Evolutionary conservation across 2,329 filamentous ascomycete genomes (phyloP).

Genomic region (Ophiostoma australiae): DNA sequence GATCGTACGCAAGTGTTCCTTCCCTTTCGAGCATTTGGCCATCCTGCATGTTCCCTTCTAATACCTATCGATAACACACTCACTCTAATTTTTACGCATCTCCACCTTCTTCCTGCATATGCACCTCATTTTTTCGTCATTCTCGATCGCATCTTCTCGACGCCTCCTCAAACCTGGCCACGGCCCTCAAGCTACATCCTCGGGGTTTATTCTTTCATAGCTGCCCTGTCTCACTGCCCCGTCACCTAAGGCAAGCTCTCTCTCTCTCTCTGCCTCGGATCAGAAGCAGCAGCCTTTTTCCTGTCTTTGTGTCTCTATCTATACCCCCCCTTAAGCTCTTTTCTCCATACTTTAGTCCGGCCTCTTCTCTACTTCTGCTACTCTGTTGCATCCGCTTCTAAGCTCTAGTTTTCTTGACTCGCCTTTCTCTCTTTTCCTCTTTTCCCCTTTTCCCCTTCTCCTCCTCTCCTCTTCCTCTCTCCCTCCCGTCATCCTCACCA

Average conservation of each 20-base stretch:
- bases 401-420: neutral
- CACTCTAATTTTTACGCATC: conserved; percentile 15
- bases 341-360: conserved; percentile 12
- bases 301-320: neutral
- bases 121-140: conserved; percentile 14
- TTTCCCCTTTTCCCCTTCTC: neutral
- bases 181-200: neutral
- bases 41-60: neutral
- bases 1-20: neutral
- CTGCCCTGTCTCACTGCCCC: neutral
- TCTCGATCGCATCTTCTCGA: neutral
- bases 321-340: neutral
- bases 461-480: neutral
- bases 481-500: neutral
- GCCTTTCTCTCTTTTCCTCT: neutral
- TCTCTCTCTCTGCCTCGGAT: too few species aligned
- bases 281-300: neutral
- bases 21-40: neutral
- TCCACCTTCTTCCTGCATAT: conserved; percentile 15
- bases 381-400: neutral
- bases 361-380: neutral
- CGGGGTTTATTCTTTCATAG: neutral
- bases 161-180: neutral
- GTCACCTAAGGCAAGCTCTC: neutral
- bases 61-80: conserved; percentile 13